Base-by-base conservation (phyloP, 2,329 filamentous ascomycete genomes). In the Pyricularia pennisetigena region DNA sequence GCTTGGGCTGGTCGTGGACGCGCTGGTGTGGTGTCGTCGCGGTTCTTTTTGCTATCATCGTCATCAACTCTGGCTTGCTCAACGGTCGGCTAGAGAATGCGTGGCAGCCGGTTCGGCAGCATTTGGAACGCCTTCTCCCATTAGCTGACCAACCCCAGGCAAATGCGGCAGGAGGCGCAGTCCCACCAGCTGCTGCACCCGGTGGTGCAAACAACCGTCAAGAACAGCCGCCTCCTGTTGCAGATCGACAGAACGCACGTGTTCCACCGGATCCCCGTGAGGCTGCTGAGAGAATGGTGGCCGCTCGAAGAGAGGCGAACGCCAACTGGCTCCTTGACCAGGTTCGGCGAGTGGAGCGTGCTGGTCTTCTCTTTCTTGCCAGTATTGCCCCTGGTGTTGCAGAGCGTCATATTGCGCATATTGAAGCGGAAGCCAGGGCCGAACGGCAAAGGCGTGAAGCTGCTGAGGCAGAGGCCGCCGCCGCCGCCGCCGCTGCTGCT, bases 321-420 rank as follows among this genome's bases (percentile, higher is more conserved):
- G 79, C 78, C 9, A 80, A 79, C 64, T 83, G 85, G 82, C 72
- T 86, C 5, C 73, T 82, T 70, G 76, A 82, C 66, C 83, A 85
- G 68, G 75, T 84, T 5, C 80, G 86, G 68, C 79, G 85, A 12
- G 73, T 86, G 7, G 87, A 90, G 76, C 82, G 88, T 70, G 84
- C 86, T 23, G 81, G 85, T 0, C 81, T 90, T 20, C 78, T 90
- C 28, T 90, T 90, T 72, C 78, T 90, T 26, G 88, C 88, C 24
- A 90, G 88, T 74, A 83, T 90, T 70, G 86, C 87, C 1, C 88
- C 88, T 0, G 88, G 88, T 10, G 82, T 90, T 28, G 87, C 87
- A 0, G 88, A 90, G 76, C 79, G 86, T 65, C 88, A 90, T 70
- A 89, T 90, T 70, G 84, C 83, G 28, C 81, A 85, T 63, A 75